Conservation (phyloP, 2,329 filamentous ascomycete species). For the Hypoxylon sp. region DNA sequence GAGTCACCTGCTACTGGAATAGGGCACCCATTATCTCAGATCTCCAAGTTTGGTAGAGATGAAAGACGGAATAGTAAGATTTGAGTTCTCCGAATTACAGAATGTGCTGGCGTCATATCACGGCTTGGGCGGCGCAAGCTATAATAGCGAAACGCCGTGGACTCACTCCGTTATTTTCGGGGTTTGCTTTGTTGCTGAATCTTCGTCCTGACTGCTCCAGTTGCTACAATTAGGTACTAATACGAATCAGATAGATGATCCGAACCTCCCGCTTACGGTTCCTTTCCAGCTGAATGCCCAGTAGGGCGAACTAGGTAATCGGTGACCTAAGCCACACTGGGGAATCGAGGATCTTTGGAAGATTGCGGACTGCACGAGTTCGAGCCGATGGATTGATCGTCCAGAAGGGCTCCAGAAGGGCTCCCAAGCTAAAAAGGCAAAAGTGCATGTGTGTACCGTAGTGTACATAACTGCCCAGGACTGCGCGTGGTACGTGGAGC, state of each 20-base stretch:
- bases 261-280: slow-evolving; percentile 12
- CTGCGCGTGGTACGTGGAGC: slow-evolving; percentile 11
- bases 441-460: slow-evolving; percentile 9
- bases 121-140: background rate
- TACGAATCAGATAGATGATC: slow-evolving; percentile 10
- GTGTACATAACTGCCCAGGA: too few species aligned
- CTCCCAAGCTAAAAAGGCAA: slow-evolving; percentile 24
- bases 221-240: slow-evolving; percentile 8
- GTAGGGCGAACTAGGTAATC: slow-evolving; percentile 9
- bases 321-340: slow-evolving; percentile 23
- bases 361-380: slow-evolving; percentile 28
- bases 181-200: slow-evolving; percentile 7
- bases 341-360: slow-evolving; percentile 26
- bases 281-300: slow-evolving; percentile 12
- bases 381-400: slow-evolving; percentile 32
- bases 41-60: slow-evolving; percentile 11
- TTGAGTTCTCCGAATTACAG: slow-evolving; percentile 4
- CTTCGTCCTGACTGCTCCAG: slow-evolving; percentile 5
- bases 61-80: slow-evolving; percentile 11
- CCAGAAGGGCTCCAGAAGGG: background rate
- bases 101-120: slow-evolving; percentile 3
- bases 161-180: background rate
- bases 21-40: slow-evolving; percentile 15
- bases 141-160: background rate
- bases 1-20: slow-evolving; percentile 14